Evolutionary conservation across 2,329 filamentous ascomycete genomes (phyloP).

Genomic region (Phialocephala sp.): DNA sequence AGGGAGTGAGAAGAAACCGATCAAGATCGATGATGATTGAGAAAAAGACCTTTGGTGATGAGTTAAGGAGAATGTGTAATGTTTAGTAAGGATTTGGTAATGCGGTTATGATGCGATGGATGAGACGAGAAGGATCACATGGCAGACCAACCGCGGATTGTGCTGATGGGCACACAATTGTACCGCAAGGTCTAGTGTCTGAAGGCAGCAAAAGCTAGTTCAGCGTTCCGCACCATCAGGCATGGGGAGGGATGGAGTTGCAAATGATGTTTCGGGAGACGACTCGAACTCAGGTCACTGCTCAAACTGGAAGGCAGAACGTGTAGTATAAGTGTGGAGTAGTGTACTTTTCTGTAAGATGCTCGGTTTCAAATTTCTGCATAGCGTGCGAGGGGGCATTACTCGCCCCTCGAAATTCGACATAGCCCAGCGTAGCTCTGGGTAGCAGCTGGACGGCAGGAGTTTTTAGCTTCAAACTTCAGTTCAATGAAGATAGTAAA

Average conservation of each 20-base stretch:
- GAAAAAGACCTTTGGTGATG: conserved; percentile 15
- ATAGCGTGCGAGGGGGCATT: conserved; percentile 23
- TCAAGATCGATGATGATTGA: conserved; percentile 40
- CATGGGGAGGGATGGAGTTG: conserved; percentile 4
- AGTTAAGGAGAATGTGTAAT: conserved; percentile 4
- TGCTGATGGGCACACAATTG: background rate
- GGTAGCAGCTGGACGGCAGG: conserved; percentile 1
- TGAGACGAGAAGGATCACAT: background rate
- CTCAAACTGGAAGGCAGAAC: background rate
- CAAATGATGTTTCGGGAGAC: background rate
- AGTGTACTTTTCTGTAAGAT: conserved; percentile 11
- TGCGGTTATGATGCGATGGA: background rate
- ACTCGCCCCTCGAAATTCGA: background rate
- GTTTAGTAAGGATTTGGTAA: conserved; percentile 6
- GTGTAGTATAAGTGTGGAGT: conserved; percentile 10
- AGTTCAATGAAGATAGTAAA: conserved; percentile 10
- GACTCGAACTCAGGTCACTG: background rate
- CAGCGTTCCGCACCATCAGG: background rate
- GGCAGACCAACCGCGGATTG: background rate
- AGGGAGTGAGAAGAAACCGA: conserved; percentile 38
- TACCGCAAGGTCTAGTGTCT: background rate
- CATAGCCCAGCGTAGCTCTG: background rate
- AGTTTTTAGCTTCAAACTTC: conserved; percentile 7
- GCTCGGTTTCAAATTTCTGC: conserved; percentile 19
- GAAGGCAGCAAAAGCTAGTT: background rate